Evolutionary conservation across 257 asterid species (phyloP).

Genomic region (Phtheirospermum japonicum): DNA sequence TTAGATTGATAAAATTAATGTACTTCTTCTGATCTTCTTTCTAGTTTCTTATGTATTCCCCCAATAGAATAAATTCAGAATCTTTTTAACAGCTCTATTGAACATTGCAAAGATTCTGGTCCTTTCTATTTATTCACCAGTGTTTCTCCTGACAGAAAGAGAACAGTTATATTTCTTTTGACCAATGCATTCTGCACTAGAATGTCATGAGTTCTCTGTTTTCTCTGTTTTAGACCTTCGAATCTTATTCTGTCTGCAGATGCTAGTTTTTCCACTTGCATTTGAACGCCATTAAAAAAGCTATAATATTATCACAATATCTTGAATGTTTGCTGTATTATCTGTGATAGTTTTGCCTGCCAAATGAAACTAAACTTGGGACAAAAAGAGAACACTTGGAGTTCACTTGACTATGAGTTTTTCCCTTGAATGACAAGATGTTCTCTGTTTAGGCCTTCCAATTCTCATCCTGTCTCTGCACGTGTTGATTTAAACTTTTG

Average conservation of each 20-base stretch:
- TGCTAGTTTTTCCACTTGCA: background rate
- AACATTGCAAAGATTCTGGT: conserved; percentile 6
- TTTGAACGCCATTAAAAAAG: background rate
- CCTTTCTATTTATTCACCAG: conserved; percentile 6
- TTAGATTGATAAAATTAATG: conserved; percentile 6
- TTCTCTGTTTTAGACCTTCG: background rate
- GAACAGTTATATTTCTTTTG: background rate
- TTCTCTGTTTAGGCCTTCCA: conserved; percentile 11
- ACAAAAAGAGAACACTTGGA: conserved; percentile 1
- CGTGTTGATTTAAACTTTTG: background rate
- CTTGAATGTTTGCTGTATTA: background rate
- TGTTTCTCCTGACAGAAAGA: background rate
- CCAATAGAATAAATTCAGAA: background rate
- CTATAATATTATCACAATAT: background rate
- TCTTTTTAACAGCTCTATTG: conserved; percentile 1
- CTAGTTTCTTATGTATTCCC: conserved; percentile 14
- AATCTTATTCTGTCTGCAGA: background rate
- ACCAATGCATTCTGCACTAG: background rate
- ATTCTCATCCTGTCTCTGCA: conserved; percentile 1
- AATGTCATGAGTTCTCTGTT: conserved; percentile 1
- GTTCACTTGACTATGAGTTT: conserved; percentile 1
- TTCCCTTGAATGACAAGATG: no score
- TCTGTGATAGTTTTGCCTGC: background rate
- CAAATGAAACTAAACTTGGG: background rate
- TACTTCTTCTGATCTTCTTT: conserved; percentile 7